Conservation (phyloP, 108 stramenopile genomes). For the Stephanodiscus triporus region DNA sequence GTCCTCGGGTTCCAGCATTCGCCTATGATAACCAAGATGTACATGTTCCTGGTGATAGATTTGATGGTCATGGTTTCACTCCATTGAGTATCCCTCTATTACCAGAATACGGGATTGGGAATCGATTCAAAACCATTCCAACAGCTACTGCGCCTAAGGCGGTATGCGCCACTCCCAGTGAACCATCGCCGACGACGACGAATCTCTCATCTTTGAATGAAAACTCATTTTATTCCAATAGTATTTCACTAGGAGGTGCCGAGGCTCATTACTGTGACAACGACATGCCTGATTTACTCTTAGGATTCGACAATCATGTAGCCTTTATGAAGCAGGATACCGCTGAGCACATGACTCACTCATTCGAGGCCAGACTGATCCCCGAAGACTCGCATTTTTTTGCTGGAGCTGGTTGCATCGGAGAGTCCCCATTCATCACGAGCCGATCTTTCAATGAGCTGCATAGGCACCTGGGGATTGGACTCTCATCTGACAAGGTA, state of each 20-base stretch:
- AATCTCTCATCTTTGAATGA: not conserved
- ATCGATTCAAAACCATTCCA: too few species aligned
- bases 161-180: not conserved
- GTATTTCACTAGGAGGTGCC: not conserved
- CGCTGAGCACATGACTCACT: constrained; percentile 4
- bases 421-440: constrained; percentile 47
- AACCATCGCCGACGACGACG: not conserved
- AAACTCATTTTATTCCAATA: not conserved
- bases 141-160: not conserved
- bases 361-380: constrained; percentile 21
- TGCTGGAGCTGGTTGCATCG: constrained; percentile 20
- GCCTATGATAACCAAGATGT: not conserved
- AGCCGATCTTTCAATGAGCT: constrained; percentile 48
- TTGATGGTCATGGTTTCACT: not conserved
- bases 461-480: constrained; percentile 33
- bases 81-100: not conserved
- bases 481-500: constrained; percentile 19
- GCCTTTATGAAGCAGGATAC: constrained; percentile 18
- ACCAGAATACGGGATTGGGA: not conserved
- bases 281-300: constrained; percentile 37
- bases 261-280: not conserved
- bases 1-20: not conserved
- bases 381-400: constrained; percentile 38
- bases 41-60: not conserved
- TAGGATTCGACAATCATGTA: constrained; percentile 46